Base-by-base conservation (phyloP, 108 stramenopile species). In the Cylindrotheca closterium region DNA sequence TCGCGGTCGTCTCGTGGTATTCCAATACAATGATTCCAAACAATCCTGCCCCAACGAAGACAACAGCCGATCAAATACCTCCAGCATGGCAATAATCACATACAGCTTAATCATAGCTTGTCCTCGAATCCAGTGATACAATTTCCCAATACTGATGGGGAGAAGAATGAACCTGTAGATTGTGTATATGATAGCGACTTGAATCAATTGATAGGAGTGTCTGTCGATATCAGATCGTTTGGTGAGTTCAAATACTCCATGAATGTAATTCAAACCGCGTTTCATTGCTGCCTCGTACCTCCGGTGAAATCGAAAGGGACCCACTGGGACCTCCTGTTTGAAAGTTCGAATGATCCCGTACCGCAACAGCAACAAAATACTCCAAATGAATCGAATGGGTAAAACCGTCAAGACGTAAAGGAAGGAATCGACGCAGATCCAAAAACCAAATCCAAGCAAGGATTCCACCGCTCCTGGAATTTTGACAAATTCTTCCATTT, bases 51-150 rank as follows among this genome's bases (percentile, higher is more conserved):
- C 97, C 64, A 99, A 82, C 18, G 86, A 86, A 67, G 93, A 89
- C 77, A 98, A 67, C 27, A 99, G 91, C 30, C 91, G 73, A 79
- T 99, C 97, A 60, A 98, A 94, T 26, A 98, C 91, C 71, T 99
- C 99, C 33, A 97, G 83, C 54, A 99, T 99, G 22, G 96, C 96
- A 58, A 93, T 93, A 24, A 98, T 62, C 33, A 98, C 92, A 73
- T 99, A 99, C 5, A 99, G 88, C 82, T 99, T 98, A 47, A 99
- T 83, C 92, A 96, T 96, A 47, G 89, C 86, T 70, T 98, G 97
- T 19, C 94, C 95, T 30, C 97, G 81, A 64, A 99, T 97, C 93
- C 94, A 96, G 79, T 99, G 99, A 70, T 99, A 99, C 0, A 97
- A 78, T 10, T 88, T 80, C 17, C 92, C 90, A 50, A 99, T 91